Base-by-base conservation (phyloP, 257 asterid genomes). In the Ajuga chamaepitys region DNA sequence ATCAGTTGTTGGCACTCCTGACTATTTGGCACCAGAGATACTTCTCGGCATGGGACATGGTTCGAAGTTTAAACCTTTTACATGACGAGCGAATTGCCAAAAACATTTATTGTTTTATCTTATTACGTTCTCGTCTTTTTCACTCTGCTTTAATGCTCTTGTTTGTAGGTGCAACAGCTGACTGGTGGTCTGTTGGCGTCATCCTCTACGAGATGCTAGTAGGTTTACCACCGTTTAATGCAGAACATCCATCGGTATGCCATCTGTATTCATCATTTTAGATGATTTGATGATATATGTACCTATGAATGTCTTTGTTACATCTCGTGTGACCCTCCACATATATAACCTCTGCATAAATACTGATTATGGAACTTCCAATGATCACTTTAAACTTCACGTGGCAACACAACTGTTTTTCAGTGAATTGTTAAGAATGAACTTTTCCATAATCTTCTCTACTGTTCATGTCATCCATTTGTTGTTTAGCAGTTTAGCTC, bases 1-100 rank as follows among this genome's bases (percentile, higher is more conserved):
- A 53, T 67, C 95, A 22, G 93, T 85, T 57, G 96, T 88, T 61
- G 99, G 99, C 58, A 94, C 99, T 64, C 99, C 99, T 25, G 98
- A 94, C 79, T 94, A 94, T 78, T 79, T 94, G 87, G 99, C 99
- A 59, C 98, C 98, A 5, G 99, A 94, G 81, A 94, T 94, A 76
- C 99, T 94, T 74, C 99, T 94, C n/a, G 99, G 96, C 74, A 90
- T 72, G 86, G 99, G 92, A 58, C 99, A 94, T 83, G 99, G 99
- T 94, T 50, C 32, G 86, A 58, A 71, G 40, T 74, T 60, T 65
- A 22, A 68, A 20, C 12, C 42, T 60, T 71, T 64, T 61, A 45
- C 48, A 55, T 28, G 42, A 55, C 30, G 22, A n/a, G 13, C 28
- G 41, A 30, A 30, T 30, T 8, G 0, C 37, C 37, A 30, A 30